Base-by-base conservation (phyloP, 2,329 filamentous ascomycete species). In the Fusarium nanum region DNA sequence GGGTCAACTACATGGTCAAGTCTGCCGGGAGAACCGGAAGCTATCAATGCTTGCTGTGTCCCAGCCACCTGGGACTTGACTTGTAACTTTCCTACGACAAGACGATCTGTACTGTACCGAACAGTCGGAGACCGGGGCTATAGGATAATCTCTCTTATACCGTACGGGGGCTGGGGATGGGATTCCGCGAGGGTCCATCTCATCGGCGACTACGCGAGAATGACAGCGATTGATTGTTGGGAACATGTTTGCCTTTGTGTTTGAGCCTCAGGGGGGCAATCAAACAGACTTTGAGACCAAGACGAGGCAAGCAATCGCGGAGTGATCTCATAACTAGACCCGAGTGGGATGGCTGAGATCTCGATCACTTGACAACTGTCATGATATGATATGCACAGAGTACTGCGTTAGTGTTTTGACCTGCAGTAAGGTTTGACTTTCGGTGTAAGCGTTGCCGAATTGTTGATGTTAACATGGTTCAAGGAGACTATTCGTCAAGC, bases 11-110 rank as follows among this genome's bases (percentile, higher is more conserved):
- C 37, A 27, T 34, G 40, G 41, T 27, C 62, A 64, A 40, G 34
- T 52, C 34, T 52, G 20, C 25, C 49, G 49, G 49, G 30, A 41
- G 32, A 41, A 28, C 34, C 49, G 34, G 32, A 41, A 14, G 22
- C 18, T 20, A 13, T 52, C 49, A 52, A 27, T 20, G 44, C 70
- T 57, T 66, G 58, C 14, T 67, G 58, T 60, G 71, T 69, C 69
- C 69, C 71, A 67, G 58, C 61, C 59, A 65, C 42, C 64, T 22
- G 72, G 72, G 60, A 71, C 58, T 52, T 42, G 25, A 52, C 34
- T 41, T 42, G 49, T 22, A 41, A 41, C 23, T 41, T 52, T 27
- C 20, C 20, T 41, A 34, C 49, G 7, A 27, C 32, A 34, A 28
- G 49, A 52, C 14, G 53, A 56, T 67, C 63, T 67, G 44, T 70